Base-by-base conservation (phyloP, 2,329 filamentous ascomycete genomes). In the Cordyceps militaris region DNA sequence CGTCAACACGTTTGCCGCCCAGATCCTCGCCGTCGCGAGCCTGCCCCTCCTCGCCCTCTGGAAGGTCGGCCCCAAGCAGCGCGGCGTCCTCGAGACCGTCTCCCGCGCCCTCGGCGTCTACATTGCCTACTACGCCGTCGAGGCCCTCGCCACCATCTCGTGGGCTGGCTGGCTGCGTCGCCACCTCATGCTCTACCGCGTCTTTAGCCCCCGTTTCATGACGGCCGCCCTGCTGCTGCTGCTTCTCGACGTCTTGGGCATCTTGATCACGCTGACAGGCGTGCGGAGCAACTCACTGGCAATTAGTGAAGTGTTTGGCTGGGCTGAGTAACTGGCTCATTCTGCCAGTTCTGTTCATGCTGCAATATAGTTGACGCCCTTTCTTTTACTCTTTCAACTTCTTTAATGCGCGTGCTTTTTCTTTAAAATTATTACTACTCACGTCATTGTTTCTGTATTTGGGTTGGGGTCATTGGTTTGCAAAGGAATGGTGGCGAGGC, bases 131-230 rank as follows among this genome's bases (percentile, higher is more conserved):
- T 94, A 91, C 68, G 89, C 89, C 5, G 87, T 89, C 9, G 82
- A 97, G 68, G 87, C 87, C 28, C 73, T 96, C 23, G 89, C 91
- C 0, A 96, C 92, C 4, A 95, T 94, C 65, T 84, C 88, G 70
- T 97, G 93, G 87, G 90, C 93, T 0, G 92, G 89, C 1, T 86
- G 91, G 74, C 74, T 99, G 66, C 80, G 94, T 56, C 81, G 94
- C 53, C 94, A 99, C 76, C 79, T 99, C 62, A 99, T 99, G 94
- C 80, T 99, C 30, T 99, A 94, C 74, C 82, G 94, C 43, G 91
- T 99, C 44, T 99, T 99, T 68, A 87, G 82, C 73, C 94, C 94
- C 48, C 77, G 93, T 28, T 99, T 93, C 74, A 89, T 99, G 87
- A 81, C 90, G 69, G 91, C 87, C 0, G 86, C 85, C 0, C 73